Conservation (phyloP, 164 flowering plant genomes). For the Cinnamomum chago region DNA sequence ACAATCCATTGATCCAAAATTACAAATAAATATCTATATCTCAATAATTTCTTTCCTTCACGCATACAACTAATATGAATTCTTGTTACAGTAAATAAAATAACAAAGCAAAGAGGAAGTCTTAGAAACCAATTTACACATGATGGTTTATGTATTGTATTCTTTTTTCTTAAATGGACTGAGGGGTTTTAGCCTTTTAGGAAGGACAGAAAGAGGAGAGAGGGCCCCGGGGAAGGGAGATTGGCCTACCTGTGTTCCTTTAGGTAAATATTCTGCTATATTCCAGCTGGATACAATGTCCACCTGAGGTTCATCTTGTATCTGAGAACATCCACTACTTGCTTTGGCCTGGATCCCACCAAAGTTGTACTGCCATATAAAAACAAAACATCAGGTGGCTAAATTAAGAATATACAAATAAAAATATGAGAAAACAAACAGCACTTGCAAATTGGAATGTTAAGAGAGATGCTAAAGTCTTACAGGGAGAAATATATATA, state of each 20-base stretch:
- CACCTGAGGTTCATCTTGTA: slow-evolving; percentile 42
- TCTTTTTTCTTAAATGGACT: too few relatives aligned
- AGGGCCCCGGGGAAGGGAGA: background rate
- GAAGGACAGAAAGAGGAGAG: too few relatives aligned
- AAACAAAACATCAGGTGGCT: background rate
- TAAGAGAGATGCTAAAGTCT: background rate
- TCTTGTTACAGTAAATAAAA: too few relatives aligned
- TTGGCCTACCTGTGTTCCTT: slow-evolving; percentile 59
- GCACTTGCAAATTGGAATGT: background rate
- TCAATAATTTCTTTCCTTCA: too few relatives aligned
- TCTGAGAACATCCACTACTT: slow-evolving; percentile 15
- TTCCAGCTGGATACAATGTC: slow-evolving; percentile 90
- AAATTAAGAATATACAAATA: background rate
- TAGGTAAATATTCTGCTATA: slow-evolving; percentile 80
- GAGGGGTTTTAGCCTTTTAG: too few relatives aligned
- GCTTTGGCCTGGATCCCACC: slow-evolving; percentile 80
- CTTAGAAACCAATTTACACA: too few relatives aligned
- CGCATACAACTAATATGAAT: too few relatives aligned
- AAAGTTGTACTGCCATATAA: slow-evolving; percentile 63
- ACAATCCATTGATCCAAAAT: too few relatives aligned
- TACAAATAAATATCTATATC: too few relatives aligned
- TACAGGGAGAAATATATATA: too few relatives aligned
- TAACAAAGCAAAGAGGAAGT: too few relatives aligned
- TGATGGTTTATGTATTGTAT: too few relatives aligned
- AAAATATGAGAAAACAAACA: background rate